Conservation (phyloP, 2,329 filamentous ascomycete species). For the Diplodia mutila region DNA sequence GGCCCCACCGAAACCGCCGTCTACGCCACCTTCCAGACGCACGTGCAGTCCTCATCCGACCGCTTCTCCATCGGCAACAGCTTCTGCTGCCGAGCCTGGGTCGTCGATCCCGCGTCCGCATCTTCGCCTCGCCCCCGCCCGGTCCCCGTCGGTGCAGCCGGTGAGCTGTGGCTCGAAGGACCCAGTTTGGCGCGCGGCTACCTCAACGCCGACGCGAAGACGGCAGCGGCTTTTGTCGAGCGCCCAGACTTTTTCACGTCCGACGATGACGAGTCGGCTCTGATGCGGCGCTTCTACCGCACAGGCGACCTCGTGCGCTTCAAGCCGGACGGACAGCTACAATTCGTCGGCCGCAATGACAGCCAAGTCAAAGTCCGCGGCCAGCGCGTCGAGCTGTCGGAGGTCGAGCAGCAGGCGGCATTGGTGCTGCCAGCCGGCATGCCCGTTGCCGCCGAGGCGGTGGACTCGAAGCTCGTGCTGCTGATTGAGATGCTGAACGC, state of each 20-base stretch:
- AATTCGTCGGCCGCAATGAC: slow-evolving; percentile 68
- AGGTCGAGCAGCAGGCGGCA: slow-evolving; percentile 44
- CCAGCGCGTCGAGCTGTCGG: slow-evolving; percentile 46
- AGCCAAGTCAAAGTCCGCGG: slow-evolving; percentile 55
- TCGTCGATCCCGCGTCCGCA: slow-evolving; percentile 37
- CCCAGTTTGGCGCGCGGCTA: slow-evolving; percentile 52
- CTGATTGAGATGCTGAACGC: not conserved
- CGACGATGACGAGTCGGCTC: too few species aligned
- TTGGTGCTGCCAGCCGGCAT: not conserved
- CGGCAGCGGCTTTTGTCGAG: slow-evolving; percentile 38
- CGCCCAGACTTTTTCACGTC: slow-evolving; percentile 28
- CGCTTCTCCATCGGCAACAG: slow-evolving; percentile 3
- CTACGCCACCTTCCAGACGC: slow-evolving; percentile 35
- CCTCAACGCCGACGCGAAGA: slow-evolving; percentile 38
- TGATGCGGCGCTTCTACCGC: slow-evolving; percentile 59
- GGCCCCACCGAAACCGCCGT: slow-evolving; percentile 26
- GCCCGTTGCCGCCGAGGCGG: slow-evolving; percentile 52
- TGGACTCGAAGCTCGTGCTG: slow-evolving; percentile 35
- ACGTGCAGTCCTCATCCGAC: slow-evolving; percentile 35
- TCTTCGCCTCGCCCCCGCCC: not conserved
- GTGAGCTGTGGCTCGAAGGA: slow-evolving; percentile 54
- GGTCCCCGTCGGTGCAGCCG: slow-evolving; percentile 48
- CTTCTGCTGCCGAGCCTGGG: slow-evolving; percentile 26
- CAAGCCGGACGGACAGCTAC: slow-evolving; percentile 50
- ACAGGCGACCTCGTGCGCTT: slow-evolving; percentile 8